phyloP scores from a whole-genome alignment of 2,329 filamentous ascomycete genomes.

The Trichoderma afroharzianum region DNA sequence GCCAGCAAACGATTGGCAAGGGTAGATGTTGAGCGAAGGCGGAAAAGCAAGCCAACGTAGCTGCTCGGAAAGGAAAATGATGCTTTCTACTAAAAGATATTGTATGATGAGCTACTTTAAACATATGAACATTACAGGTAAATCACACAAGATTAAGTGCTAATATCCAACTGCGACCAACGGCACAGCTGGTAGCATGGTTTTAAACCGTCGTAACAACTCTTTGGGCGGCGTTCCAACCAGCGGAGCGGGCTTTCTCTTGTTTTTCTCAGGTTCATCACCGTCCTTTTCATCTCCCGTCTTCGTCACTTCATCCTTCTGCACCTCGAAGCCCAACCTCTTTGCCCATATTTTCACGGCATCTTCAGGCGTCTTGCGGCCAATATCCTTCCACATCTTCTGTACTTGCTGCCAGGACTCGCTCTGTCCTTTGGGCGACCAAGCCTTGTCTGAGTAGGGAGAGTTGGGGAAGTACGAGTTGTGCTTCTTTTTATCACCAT shows the following conservation, averaged over 20 bases:
- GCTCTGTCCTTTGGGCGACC: too few species aligned
- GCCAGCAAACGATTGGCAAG: conserved; percentile 87
- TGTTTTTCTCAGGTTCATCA: not conserved
- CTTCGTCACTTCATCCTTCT: not conserved
- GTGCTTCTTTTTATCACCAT: too few species aligned
- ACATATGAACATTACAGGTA: not conserved
- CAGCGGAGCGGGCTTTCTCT: not conserved
- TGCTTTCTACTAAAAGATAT: not conserved
- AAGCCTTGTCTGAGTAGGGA: too few species aligned
- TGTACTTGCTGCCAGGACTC: too few species aligned
- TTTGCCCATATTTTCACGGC: not conserved
- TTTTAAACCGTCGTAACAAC: not conserved
- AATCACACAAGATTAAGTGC: not conserved
- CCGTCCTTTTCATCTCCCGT: not conserved
- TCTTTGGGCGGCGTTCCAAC: not conserved
- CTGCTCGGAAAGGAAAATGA: not conserved
- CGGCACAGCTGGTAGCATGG: not conserved
- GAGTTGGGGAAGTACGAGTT: too few species aligned
- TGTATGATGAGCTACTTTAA: not conserved
- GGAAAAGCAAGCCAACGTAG: not conserved
- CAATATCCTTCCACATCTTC: too few species aligned
- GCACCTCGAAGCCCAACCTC: not conserved
- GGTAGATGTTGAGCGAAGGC: conserved; percentile 32
- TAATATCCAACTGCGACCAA: not conserved
- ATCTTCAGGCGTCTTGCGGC: too few species aligned